Base-by-base conservation (phyloP, 2,329 filamentous ascomycete species). In the Colletotrichum sp. region DNA sequence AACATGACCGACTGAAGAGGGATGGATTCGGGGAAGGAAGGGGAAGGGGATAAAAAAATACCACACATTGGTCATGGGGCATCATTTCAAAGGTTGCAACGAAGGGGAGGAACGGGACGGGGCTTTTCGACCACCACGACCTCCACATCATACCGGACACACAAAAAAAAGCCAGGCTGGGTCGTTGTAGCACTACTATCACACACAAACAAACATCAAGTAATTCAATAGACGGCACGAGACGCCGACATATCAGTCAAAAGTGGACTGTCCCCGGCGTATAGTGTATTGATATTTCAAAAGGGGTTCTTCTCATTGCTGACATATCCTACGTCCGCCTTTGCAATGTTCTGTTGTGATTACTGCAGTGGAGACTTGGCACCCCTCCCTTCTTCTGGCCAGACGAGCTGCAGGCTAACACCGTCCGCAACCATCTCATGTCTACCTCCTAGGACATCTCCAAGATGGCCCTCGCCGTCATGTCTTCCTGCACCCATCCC, bases 401-500 rank as follows among this genome's bases (percentile, higher is more conserved):
- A 32, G 57, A 18, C 32, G 26, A 16, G 26, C 7, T 59, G 24
- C 30, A 34, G 18, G 24, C 16, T 18, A n/a, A 3, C n/a, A 13
- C 15, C 13, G 3, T 21, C 12, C 44, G 26, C 13, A n/a, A n/a
- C 15, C 21, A 52, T 9, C 49, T 44, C 12, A 49, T 59, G 30
- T 75, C 68, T 34, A 21, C 28, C 26, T 24, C 69, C 64, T 74
- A 78, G 34, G 76, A 77, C 77, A 85, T 73, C 28, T 81, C 83
- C 65, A 84, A 10, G 24, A 87, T 81, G 5, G 86, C 82, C 79
- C 87, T 84, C 80, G 85, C 87, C 5, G 85, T 86, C 78, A 88
- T 81, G 79, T 93, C 92, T 64, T 94, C 93, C 32, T 90, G 86
- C 6, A 95, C 90, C 95, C 95, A 97, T 21, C 87, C 87, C 78